A percentile compares a stretch with the other conserved stretches of the same genome.
Evolutionary conservation across 139 green algal genomes (phyloP).

Genomic region (Chlorella sp.): DNA sequence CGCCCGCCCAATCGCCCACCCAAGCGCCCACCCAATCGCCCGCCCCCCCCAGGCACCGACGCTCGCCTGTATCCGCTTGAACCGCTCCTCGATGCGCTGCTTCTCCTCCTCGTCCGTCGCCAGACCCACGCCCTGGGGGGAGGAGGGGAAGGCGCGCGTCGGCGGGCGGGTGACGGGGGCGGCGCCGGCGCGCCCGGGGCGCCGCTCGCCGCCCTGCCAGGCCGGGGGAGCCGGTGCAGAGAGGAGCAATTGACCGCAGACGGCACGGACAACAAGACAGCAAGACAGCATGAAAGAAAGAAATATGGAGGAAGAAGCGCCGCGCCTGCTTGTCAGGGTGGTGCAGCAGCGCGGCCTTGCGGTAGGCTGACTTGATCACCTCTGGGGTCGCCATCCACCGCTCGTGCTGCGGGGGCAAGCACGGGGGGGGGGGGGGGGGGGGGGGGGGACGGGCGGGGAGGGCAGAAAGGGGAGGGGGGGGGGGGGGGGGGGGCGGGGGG

Average conservation of each 20-base stretch:
- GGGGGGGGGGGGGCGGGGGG: no score
- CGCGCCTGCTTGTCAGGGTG: slow-evolving; percentile 91
- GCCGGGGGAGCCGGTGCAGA: neutral
- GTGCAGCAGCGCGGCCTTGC: slow-evolving; percentile 78
- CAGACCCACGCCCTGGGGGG: slow-evolving; percentile 7
- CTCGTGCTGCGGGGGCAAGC: no score
- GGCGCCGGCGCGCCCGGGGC: neutral
- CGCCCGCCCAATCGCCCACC: no score
- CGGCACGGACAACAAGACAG: neutral
- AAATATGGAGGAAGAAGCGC: slow-evolving; percentile 31
- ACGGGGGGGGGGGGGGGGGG: no score
- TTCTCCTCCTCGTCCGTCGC: slow-evolving; percentile 46
- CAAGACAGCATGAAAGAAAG: neutral
- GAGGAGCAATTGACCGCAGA: neutral
- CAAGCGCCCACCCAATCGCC: no score
- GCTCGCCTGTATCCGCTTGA: slow-evolving; percentile 90
- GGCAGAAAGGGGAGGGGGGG: no score
- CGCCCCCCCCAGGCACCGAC: no score
- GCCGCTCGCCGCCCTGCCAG: neutral
- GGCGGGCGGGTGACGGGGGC: no score
- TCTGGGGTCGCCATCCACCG: slow-evolving; percentile 82
- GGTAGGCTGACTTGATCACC: slow-evolving; percentile 86
- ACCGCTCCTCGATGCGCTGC: slow-evolving; percentile 71
- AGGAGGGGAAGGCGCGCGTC: no score
- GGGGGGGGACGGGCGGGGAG: no score